Evolutionary conservation across 176 grass and related monocot genomes (phyloP), one percentile per base, ranked within the genome.

Genomic region (Oryza glumipatula): DNA sequence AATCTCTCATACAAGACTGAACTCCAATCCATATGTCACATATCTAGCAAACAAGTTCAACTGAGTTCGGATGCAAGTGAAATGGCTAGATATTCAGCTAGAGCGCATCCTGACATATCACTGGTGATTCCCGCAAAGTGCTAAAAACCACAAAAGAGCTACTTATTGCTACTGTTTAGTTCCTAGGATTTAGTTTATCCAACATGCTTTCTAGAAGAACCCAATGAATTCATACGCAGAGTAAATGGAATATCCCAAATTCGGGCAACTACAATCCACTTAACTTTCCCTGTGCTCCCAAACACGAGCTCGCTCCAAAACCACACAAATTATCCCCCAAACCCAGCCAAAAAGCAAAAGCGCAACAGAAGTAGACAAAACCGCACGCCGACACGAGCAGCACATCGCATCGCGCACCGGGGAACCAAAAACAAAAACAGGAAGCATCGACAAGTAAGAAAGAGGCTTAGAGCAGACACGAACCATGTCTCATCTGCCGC

Each of bases 401-500:
- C 21, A 61, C 79, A 90, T 79, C 80, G 79, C 84, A 9, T 83
- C 79, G n/a, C 78, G 36, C 36, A 74, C 16, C 28, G 47, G 44
- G 46, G 39, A 68, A 84, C 44, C 8, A 38, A 69, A 46, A 77
- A 77, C 36, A 39, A 58, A 79, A 74, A 35, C 26, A 49, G 21
- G 8, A 4, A 41, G 81, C 39, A 2, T 39, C 44, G 14, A 38
- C 82, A 84, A 43, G 46, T 11, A 9, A 47, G 45, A 43, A 9
- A 47, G 45, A 43, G 8, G 54, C 6, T 8, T 22, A 22, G 56
- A 61, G 56, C 83, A 74, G 36, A 0, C 36, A 86, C 84, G 84
- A 84, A 90, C 88, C 88, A 90, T 90, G 84, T 90, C 46, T 90
- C 88, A 90, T 90, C 80, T 86, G 88, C 79, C 38, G 84, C 80